These are phyloP conservation scores for Meira miltonrushii DNA, from an alignment of 1,284 basidiomycete genomes.

Conservation along the genomic window DNA sequence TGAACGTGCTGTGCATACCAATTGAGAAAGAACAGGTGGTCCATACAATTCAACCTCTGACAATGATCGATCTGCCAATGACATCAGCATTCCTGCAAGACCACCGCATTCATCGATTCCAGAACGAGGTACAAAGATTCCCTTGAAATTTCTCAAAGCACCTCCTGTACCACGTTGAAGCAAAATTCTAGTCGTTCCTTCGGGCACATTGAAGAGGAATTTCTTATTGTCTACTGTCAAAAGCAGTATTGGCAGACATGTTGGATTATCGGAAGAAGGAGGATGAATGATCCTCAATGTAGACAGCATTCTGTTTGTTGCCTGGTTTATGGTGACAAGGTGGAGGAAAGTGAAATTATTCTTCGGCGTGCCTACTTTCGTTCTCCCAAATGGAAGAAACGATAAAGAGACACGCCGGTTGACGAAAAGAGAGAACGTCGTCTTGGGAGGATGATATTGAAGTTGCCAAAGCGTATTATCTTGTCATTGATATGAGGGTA, in stretches of 20 bases:
- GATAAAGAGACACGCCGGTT: too few relatives aligned
- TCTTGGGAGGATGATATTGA: too few relatives aligned
- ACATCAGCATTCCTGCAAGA: not conserved
- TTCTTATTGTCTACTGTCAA: slow-evolving; percentile 70
- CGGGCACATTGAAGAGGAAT: slow-evolving; percentile 80
- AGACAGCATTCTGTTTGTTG: too few relatives aligned
- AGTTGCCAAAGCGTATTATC: too few relatives aligned
- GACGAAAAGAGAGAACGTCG: too few relatives aligned
- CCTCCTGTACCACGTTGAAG: slow-evolving; percentile 62
- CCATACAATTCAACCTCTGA: not conserved
- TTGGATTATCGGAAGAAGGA: slow-evolving; percentile 56
- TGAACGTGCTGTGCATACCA: not conserved
- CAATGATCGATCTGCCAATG: not conserved
- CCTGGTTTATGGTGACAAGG: too few relatives aligned
- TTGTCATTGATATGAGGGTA: too few relatives aligned
- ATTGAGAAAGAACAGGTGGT: slow-evolving; percentile 5
- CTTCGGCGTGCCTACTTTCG: too few relatives aligned
- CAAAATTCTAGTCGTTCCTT: slow-evolving; percentile 70
- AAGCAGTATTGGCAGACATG: slow-evolving; percentile 71
- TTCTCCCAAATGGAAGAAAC: too few relatives aligned
- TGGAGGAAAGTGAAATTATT: too few relatives aligned
- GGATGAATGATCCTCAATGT: slow-evolving; percentile 37
- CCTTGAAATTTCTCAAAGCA: slow-evolving; percentile 62
- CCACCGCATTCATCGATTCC: slow-evolving; percentile 56
- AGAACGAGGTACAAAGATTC: slow-evolving; percentile 68